Conservation (phyloP, 2,329 filamentous ascomycete species). For the Aspergillus novofumigatus region DNA sequence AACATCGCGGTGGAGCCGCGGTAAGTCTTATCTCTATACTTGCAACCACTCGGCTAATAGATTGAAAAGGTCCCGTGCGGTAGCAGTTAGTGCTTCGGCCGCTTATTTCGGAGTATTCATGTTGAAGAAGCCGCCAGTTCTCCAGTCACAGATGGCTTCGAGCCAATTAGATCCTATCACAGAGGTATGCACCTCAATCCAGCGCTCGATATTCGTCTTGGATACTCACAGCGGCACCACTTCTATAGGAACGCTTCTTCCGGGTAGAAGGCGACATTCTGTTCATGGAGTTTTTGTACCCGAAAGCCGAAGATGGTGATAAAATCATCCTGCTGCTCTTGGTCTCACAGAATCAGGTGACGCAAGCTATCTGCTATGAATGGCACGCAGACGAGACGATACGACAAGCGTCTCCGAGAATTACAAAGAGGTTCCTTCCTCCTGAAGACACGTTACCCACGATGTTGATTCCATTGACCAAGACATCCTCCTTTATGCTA, state of each 20-base stretch:
- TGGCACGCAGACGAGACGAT: constrained; percentile 47
- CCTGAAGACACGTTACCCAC: constrained; percentile 55
- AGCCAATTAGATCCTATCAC: constrained; percentile 58
- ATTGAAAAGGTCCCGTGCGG: constrained; percentile 45
- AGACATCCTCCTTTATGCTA: constrained; percentile 66
- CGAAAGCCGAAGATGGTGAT: constrained; percentile 60
- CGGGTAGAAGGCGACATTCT: constrained; percentile 69
- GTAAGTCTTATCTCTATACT: constrained; percentile 40
- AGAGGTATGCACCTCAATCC: constrained; percentile 38
- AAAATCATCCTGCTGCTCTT: constrained; percentile 73
- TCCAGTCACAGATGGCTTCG: constrained; percentile 49
- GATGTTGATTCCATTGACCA: constrained; percentile 67
- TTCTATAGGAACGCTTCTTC: constrained; percentile 43
- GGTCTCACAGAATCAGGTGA: constrained; percentile 42
- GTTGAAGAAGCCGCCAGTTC: constrained; percentile 53
- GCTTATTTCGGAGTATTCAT: constrained; percentile 68
- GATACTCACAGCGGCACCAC: neutral
- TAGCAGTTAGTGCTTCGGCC: constrained; percentile 68
- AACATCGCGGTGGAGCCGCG: constrained; percentile 75
- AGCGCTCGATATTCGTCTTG: constrained; percentile 14
- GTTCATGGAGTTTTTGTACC: constrained; percentile 81
- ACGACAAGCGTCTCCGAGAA: constrained; percentile 22
- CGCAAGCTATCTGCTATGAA: constrained; percentile 48
- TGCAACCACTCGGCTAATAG: constrained; percentile 8
- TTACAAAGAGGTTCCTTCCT: constrained; percentile 28